phyloP scores from a whole-genome alignment of 73 alveolate species.

The Effrenium voratum region DNA sequence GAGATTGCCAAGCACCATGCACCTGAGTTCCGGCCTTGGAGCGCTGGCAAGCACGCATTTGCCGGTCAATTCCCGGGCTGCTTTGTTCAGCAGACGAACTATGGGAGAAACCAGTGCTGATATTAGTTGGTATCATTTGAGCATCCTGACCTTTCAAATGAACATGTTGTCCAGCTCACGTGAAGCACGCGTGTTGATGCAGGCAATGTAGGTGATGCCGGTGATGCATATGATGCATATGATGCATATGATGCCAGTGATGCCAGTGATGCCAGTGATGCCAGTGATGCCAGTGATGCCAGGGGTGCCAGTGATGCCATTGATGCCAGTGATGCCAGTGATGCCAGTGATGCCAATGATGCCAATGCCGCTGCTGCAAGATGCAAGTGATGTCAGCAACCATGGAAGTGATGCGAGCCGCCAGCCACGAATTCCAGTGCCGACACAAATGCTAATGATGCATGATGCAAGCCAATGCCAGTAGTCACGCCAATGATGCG shows the following conservation, averaged over 20 bases:
- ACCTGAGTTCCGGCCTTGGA: too few relatives aligned
- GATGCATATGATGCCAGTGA: background rate
- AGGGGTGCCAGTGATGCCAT: background rate
- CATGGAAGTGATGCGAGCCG: background rate
- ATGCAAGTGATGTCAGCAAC: background rate
- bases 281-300: background rate
- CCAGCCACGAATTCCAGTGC: background rate
- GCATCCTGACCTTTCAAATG: too few relatives aligned
- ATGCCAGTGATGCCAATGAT: background rate
- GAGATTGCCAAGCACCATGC: too few relatives aligned
- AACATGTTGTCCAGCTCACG: too few relatives aligned
- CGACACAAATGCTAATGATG: background rate
- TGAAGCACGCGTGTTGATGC: too few relatives aligned
- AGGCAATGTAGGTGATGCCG: background rate
- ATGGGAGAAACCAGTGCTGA: too few relatives aligned
- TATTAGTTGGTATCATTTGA: too few relatives aligned
- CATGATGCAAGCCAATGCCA: too few relatives aligned
- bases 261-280: background rate
- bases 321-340: background rate
- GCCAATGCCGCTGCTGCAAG: background rate
- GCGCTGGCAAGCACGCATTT: too few relatives aligned
- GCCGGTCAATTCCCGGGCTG: too few relatives aligned
- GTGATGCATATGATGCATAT: background rate
- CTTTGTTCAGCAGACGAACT: too few relatives aligned
- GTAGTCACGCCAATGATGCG: background rate